These are phyloP conservation scores for Lobulomyces angularis DNA, from an alignment of 192 early-diverging fungal genomes.

Conservation along the genomic window DNA sequence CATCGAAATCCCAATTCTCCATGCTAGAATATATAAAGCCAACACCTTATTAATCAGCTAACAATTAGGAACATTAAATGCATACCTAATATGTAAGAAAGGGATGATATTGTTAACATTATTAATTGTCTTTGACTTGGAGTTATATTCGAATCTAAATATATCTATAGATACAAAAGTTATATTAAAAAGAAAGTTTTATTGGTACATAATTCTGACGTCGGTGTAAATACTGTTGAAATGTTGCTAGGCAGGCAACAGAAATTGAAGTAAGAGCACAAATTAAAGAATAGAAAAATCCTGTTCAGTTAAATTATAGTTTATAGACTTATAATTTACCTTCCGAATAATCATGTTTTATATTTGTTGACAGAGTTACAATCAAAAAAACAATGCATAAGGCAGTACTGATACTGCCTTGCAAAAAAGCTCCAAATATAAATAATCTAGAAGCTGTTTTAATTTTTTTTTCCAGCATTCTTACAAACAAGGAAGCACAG, in stretches of 20 bases:
- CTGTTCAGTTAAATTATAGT: constrained; percentile 15
- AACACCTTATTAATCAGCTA: no score
- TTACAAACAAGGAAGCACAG: constrained; percentile 19
- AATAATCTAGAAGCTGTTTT: constrained; percentile 34
- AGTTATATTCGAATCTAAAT: no score
- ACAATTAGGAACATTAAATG: no score
- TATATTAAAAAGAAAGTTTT: constrained; percentile 16
- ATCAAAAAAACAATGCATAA: background rate
- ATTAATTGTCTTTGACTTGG: constrained; percentile 38
- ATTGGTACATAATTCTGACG: constrained; percentile 22
- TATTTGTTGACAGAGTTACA: background rate
- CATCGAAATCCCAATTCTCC: constrained; percentile 38
- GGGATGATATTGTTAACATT: constrained; percentile 22
- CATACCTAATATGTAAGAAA: constrained; percentile 20
- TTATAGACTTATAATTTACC: background rate
- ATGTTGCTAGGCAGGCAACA: constrained; percentile 10
- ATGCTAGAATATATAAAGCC: constrained; percentile 18
- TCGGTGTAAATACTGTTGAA: constrained; percentile 22
- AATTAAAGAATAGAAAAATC: constrained; percentile 19
- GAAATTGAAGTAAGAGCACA: constrained; percentile 14
- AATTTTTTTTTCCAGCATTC: constrained; percentile 42
- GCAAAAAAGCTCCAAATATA: constrained; percentile 19
- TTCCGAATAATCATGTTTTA: no score
- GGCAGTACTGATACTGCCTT: constrained; percentile 14
- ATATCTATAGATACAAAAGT: no score